Conservation (phyloP, 257 asterid genomes). For the Solanum dulcamara region DNA sequence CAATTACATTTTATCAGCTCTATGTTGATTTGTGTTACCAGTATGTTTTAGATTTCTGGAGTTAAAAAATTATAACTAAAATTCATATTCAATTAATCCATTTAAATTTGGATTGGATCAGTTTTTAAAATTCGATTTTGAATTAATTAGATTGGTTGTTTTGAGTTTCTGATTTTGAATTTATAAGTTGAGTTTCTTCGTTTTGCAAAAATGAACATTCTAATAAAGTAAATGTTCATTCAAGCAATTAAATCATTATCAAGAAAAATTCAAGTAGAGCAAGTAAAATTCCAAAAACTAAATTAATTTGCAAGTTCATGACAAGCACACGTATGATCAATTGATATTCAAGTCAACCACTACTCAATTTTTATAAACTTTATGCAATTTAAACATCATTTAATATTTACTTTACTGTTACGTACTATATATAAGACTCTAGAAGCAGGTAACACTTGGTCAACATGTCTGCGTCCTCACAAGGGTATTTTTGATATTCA, state of each 20-base stretch:
- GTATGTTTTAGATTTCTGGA: not conserved
- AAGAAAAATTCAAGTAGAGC: not conserved
- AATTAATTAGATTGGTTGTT: not conserved
- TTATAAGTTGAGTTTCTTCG: not conserved
- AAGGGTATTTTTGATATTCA: too few relatives aligned
- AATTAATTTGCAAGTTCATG: too few relatives aligned
- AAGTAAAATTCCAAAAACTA: too few relatives aligned
- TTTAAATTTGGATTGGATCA: not conserved
- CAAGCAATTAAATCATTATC: not conserved
- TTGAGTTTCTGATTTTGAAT: not conserved
- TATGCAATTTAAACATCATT: not conserved
- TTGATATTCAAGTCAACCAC: not conserved
- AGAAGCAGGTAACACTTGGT: too few relatives aligned
- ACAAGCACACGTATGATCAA: too few relatives aligned
- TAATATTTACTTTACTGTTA: too few relatives aligned
- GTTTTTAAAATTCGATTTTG: not conserved
- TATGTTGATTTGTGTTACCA: not conserved
- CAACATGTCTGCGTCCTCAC: too few relatives aligned
- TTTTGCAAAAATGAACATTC: not conserved
- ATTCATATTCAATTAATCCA: not conserved
- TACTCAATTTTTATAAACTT: too few relatives aligned
- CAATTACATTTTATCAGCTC: not conserved
- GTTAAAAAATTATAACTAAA: not conserved
- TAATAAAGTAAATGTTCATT: not conserved
- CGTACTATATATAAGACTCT: too few relatives aligned